Base-by-base conservation (phyloP, 2,329 filamentous ascomycete species). In the Ramularia collo-cygni region DNA sequence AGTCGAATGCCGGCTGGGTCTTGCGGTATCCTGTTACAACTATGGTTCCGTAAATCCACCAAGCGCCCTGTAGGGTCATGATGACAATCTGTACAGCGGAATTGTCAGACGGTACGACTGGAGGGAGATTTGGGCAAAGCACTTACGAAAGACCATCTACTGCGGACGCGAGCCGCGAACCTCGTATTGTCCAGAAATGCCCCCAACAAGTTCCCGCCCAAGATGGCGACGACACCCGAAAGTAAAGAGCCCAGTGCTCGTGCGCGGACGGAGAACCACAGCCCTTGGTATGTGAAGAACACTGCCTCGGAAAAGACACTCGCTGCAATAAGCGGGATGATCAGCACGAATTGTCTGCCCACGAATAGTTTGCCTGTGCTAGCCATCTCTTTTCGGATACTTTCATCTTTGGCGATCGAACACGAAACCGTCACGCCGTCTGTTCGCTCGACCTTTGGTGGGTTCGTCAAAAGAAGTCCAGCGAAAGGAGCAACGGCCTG, bases 31-130 rank as follows among this genome's bases (percentile, higher is more conserved):
- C 66, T 0, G 79, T 79, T 0, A 78, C 78, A 2, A 83, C 60
- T 2, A 86, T 62, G 0, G 81, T 83, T 0, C 74, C 75, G 82
- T 83, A 87, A 3, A 77, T 67, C 82, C 83, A 87, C 74, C 79
- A 85, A 0, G 67, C 79, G 0, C 81, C 81, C 51, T 84, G 80
- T 0, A 82, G 52, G 0, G 69, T 63, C 12, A 72, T 65, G 30
- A 81, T 70, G 3, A 65, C 41, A 44, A 33, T 33, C 21, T 24
- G n/a, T n/a, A n/a, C n/a, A 24, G 21, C 6, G 21, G 21, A 10
- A 24, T 6, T 6, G 21, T 24, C 21, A 24, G 21, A 6, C 21
- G 6, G 21, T 24, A 6, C 10, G 21, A n/a, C n/a, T n/a, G 21
- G 21, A 24, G 21, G 10, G 10, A 24, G 21, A 24, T 24, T 24